Conservation (phyloP, 768 basidiomycete genomes). For the Termitomyces heimii region DNA sequence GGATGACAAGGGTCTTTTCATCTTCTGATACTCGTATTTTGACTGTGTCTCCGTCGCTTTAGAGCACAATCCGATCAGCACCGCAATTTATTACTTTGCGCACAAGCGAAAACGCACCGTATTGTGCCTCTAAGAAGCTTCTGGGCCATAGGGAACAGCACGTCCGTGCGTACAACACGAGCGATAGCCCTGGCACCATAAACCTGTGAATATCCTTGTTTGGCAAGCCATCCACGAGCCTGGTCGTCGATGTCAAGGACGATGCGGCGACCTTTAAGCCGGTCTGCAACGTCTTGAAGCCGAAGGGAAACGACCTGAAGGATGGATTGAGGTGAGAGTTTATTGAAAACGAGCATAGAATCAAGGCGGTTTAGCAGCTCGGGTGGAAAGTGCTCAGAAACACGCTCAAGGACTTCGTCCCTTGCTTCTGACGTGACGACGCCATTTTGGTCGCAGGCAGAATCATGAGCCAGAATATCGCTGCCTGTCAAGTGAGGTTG, state of each 20-base stretch:
- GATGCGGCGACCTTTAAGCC: constrained; percentile 63
- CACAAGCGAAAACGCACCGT: constrained; percentile 34
- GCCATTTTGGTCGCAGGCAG: constrained; percentile 59
- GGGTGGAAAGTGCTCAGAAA: constrained; percentile 79
- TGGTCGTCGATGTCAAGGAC: constrained; percentile 60
- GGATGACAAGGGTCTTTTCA: constrained; percentile 40
- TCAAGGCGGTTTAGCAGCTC: constrained; percentile 89
- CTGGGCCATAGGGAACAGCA: constrained; percentile 78
- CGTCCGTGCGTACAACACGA: constrained; percentile 75
- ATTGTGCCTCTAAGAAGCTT: constrained; percentile 78
- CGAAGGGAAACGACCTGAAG: constrained; percentile 75
- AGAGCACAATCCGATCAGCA: not conserved
- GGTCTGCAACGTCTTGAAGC: constrained; percentile 62
- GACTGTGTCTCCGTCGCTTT: constrained; percentile 65
- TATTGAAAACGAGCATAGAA: constrained; percentile 87
- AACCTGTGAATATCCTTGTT: constrained; percentile 74
- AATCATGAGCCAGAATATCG: constrained; percentile 65
- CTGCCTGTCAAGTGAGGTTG: constrained; percentile 28
- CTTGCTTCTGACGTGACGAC: constrained; percentile 56
- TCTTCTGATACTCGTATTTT: constrained; percentile 42
- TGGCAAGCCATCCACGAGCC: constrained; percentile 64
- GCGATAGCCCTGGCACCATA: constrained; percentile 90
- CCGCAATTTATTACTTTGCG: not conserved
- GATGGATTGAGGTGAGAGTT: constrained; percentile 68
- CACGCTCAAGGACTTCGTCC: constrained; percentile 65